Evolutionary conservation across 345 rosid species (phyloP).

Genomic region (Pseudoturritis turrita): DNA sequence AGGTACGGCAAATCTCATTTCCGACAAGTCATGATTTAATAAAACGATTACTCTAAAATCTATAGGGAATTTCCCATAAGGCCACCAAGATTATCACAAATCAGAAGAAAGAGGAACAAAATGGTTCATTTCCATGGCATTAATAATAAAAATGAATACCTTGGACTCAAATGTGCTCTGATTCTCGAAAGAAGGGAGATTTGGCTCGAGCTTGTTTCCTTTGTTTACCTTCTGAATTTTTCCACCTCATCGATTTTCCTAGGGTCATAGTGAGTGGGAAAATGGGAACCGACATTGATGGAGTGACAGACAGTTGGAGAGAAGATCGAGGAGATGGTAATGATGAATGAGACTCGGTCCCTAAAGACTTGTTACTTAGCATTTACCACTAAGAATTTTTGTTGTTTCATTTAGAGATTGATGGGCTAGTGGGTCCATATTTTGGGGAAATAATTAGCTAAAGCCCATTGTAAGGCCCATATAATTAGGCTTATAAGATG

Average conservation of each 20-base stretch:
- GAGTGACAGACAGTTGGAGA: constrained; percentile 25
- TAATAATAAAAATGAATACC: neutral
- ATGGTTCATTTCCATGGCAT: neutral
- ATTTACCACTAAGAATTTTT: neutral
- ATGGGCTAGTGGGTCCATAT: neutral
- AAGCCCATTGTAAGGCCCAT: neutral
- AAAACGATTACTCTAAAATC: neutral
- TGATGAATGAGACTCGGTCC: constrained; percentile 4
- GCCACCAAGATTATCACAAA: neutral
- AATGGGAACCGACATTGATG: constrained; percentile 23
- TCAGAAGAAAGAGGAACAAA: neutral
- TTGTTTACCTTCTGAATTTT: neutral
- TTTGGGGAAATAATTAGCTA: neutral
- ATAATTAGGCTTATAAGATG: too few relatives aligned
- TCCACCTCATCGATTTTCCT: neutral
- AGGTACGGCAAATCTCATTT: neutral
- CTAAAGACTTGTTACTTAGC: neutral
- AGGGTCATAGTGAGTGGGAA: constrained; percentile 2
- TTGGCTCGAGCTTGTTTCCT: neutral
- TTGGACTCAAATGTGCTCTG: neutral
- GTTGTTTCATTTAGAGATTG: neutral
- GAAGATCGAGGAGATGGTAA: neutral
- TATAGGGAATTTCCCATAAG: neutral
- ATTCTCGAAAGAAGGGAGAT: neutral
- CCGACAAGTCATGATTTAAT: neutral